Evolutionary conservation across 495 filamentous ascomycete genomes (phyloP), one percentile per base, ranked within the genome.

Genomic region (Hypoxylon cercidicola): DNA sequence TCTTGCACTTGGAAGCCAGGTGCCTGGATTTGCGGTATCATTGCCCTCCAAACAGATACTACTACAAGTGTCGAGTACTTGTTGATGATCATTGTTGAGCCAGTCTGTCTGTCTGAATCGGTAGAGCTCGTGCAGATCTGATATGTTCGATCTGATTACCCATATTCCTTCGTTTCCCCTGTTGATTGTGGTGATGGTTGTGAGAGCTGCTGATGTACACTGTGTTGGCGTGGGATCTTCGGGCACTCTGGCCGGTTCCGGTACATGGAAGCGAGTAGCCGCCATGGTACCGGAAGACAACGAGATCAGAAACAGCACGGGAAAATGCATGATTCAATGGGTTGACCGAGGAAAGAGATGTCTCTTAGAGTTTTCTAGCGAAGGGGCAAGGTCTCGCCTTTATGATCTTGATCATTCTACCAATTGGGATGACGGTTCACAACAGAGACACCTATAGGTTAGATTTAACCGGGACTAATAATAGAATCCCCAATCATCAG

Each of bases 91-190:
- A 19, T 69, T 69, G 37, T 48, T 28, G 16, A 69, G 56, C 66
- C 66, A 69, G 66, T 65, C 66, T 15, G 44, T 62, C 61, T 65
- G 52, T 18, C 53, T 51, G 23, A 61, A 61, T 15, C 23, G 55
- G 39, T 65, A 65, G 4, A 69, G 56, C 20, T 61, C 51, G 20
- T 69, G 51, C 32, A 65, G 25, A 12, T 61, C 52, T 3, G 51
- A 28, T 15, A 56, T 52, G n/a, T 55, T 62, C n/a, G 56, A n/a
- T 11, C 56, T 51, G 4, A 69, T 40, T 13, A 61, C 60, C 66
- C 66, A 69, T 19, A 69, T 69, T 0, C 66, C 66, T n/a, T 69
- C 66, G 4, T 53, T 50, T 16, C 61, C 66, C 10, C 66, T 40
- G 18, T 69, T 69, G 16, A 65, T 65, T 20, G 66, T 69, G 8